A percentile compares a stretch with the other conserved stretches of the same genome.
Conservation (phyloP, 371 early-diverging fungal genomes). For the Apophysomyces ossiformis region DNA sequence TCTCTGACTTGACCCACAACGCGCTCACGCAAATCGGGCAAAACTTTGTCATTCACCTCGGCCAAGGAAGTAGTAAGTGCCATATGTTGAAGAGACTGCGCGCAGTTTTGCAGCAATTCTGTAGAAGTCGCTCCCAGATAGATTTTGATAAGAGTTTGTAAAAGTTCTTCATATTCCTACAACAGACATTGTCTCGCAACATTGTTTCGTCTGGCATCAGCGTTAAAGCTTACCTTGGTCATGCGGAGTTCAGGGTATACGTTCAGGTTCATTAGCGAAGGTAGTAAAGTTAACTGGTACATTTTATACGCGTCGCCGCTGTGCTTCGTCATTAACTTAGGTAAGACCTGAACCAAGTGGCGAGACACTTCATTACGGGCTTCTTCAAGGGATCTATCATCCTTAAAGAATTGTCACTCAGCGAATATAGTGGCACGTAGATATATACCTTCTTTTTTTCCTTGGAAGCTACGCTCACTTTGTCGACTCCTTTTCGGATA, state of each 20-base stretch:
- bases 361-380: slow-evolving; percentile 56
- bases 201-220: too few species aligned
- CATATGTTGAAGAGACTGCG: slow-evolving; percentile 50
- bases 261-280: slow-evolving; percentile 62
- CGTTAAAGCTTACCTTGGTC: slow-evolving; percentile 46
- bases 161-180: slow-evolving; percentile 61
- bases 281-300: slow-evolving; percentile 57
- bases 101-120: slow-evolving; percentile 37
- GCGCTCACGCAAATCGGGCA: slow-evolving; percentile 43
- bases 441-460: slow-evolving; percentile 26
- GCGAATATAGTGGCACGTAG: not conserved
- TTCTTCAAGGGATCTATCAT: slow-evolving; percentile 30
- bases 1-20: slow-evolving; percentile 51
- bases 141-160: slow-evolving; percentile 62
- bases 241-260: slow-evolving; percentile 71
- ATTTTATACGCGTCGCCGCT: slow-evolving; percentile 58
- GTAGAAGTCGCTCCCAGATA: slow-evolving; percentile 57
- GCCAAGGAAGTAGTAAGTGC: slow-evolving; percentile 38
- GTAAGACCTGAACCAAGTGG: slow-evolving; percentile 57
- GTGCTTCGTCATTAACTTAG: slow-evolving; percentile 72
- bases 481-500: slow-evolving; percentile 35
- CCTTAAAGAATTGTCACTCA: slow-evolving; percentile 17
- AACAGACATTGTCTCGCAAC: not conserved
- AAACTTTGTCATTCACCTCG: slow-evolving; percentile 35
- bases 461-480: slow-evolving; percentile 20